phyloP scores from a whole-genome alignment of 2,329 filamentous ascomycete species.

The Cryphonectria japonica region DNA sequence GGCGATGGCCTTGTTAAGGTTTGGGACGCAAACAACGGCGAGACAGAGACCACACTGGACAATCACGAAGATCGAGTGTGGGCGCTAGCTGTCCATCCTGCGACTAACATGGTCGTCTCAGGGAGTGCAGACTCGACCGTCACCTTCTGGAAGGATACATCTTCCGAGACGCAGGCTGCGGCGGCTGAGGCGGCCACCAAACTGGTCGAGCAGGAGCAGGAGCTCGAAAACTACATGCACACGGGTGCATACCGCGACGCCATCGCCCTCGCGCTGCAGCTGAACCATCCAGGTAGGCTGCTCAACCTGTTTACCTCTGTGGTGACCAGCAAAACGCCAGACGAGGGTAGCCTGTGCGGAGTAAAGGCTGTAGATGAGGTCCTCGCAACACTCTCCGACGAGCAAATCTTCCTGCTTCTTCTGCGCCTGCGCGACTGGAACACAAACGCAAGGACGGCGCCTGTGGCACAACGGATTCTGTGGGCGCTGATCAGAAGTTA shows the following conservation, averaged over 20 bases:
- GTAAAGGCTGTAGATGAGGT: slow-evolving; percentile 79
- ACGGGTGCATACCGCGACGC: slow-evolving; percentile 88
- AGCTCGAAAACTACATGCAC: slow-evolving; percentile 90
- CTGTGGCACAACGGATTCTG: slow-evolving; percentile 83
- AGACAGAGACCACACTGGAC: slow-evolving; percentile 86
- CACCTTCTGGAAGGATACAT: slow-evolving; percentile 95
- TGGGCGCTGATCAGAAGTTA: slow-evolving; percentile 80
- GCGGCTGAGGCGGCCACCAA: slow-evolving; percentile 74
- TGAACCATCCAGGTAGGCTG: slow-evolving; percentile 90
- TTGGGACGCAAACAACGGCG: slow-evolving; percentile 87
- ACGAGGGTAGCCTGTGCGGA: slow-evolving; percentile 67
- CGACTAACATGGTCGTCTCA: slow-evolving; percentile 77
- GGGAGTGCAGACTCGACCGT: slow-evolving; percentile 91
- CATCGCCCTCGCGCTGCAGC: slow-evolving; percentile 86
- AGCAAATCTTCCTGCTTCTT: slow-evolving; percentile 83
- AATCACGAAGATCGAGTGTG: slow-evolving; percentile 97
- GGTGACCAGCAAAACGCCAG: slow-evolving; percentile 63
- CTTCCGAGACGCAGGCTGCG: slow-evolving; percentile 74
- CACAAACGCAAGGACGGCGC: slow-evolving; percentile 85
- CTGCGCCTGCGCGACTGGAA: slow-evolving; percentile 93
- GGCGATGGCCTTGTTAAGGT: slow-evolving; percentile 96
- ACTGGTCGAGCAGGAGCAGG: slow-evolving; percentile 88
- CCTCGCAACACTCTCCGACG: slow-evolving; percentile 75
- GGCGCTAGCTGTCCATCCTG: slow-evolving; percentile 77
- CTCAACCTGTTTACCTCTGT: slow-evolving; percentile 84